Evolutionary conservation across 345 rosid species (phyloP), one percentile per base, ranked within the genome.

Genomic region (Salix purpurea): DNA sequence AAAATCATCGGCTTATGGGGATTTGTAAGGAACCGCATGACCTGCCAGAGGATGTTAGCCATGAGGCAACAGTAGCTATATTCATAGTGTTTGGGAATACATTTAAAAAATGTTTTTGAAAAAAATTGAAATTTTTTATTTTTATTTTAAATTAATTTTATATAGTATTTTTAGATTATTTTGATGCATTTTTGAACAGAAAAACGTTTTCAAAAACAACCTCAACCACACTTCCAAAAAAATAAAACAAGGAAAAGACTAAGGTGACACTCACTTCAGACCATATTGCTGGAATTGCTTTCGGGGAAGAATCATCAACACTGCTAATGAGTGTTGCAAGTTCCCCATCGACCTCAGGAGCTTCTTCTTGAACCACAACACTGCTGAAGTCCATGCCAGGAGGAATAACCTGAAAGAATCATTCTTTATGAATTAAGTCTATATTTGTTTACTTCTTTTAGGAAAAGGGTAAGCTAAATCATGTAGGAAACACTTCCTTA

Each of bases 351-450:
- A 79, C 81, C 56, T 96, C 99, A 34, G 90, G 85, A 75, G 82
- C 78, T 71, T 96, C 97, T 88, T 96, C 98, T 85, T 96, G 99
- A 86, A 82, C 89, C 82, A 83, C 91, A 72, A 93, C 99, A 73
- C 84, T 93, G 82, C 98, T 91, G 81, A 93, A 93, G 88, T 96
- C 99, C 99, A 96, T 93, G 71, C 99, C 99, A 69, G 99, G 99
- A 62, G 99, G 94, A 85, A 96, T 91, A 62, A 96, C 99, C 97
- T 95, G 80, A n/a, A 75, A 42, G 66, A 56, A 54, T 65, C 60
- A 30, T 76, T 70, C 60, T n/a, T 64, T 26, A 19, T 44, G 67
- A 67, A 23, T 21, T 21, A 0, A 54, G 60, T 9, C 60, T 21
- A 54, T 21, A 21, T 54, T 54, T 54, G n/a, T 52, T 52, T 52